A percentile compares a stretch with the other conserved stretches of the same genome.
phyloP scores from a whole-genome alignment of 164 flowering plant genomes.

The Warburgia ugandensis region DNA sequence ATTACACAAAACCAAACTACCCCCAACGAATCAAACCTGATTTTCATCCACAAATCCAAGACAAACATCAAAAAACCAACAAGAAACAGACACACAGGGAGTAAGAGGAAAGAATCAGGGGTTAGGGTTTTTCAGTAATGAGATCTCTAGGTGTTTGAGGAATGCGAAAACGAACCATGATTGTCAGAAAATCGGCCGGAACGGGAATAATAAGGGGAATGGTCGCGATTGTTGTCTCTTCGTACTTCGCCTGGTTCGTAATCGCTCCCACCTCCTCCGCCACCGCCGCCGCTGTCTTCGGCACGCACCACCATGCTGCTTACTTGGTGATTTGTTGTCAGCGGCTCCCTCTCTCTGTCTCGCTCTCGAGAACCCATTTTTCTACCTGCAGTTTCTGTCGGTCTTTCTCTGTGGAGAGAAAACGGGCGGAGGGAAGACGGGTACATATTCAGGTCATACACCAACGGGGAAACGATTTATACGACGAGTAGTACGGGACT shows the following conservation, averaged over 20 bases:
- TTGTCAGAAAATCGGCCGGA: conserved; percentile 40
- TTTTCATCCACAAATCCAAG: background rate
- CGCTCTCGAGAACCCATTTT: conserved; percentile 36
- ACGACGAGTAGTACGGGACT: no score
- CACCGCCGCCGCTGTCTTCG: conserved; percentile 15
- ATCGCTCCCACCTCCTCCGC: conserved; percentile 30
- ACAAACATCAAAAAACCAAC: background rate
- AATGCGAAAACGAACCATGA: conserved; percentile 23
- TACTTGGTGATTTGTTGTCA: conserved; percentile 1
- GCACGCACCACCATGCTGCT: conserved; percentile 22
- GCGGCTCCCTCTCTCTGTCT: conserved; percentile 16
- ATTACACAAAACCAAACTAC: background rate
- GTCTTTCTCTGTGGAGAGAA: no score
- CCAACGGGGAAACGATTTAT: no score
- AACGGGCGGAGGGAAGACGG: no score
- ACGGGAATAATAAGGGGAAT: conserved; percentile 42
- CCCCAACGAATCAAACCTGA: background rate
- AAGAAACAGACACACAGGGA: background rate
- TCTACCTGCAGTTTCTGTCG: no score
- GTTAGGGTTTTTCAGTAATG: background rate
- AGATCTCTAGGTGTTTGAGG: background rate
- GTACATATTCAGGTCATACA: no score
- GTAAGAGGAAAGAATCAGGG: background rate
- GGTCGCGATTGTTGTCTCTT: conserved; percentile 12
- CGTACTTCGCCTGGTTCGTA: conserved; percentile 75